Conservation (phyloP, 179 eudicot species). For the Beta corolliflora region DNA sequence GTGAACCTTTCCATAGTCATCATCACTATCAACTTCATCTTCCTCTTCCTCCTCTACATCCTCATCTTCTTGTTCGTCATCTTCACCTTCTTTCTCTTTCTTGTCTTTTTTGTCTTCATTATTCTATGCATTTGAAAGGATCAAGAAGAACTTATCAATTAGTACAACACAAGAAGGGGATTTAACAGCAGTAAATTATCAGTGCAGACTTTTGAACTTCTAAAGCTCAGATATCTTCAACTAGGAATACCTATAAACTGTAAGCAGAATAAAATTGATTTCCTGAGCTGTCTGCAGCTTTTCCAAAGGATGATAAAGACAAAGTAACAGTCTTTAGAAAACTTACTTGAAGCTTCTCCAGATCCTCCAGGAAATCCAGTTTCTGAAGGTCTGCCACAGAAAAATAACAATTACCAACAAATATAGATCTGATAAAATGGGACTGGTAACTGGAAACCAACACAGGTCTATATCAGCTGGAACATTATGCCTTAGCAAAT, state of each 20-base stretch:
- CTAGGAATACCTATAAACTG: not conserved
- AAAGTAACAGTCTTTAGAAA: not conserved
- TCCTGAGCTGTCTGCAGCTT: not conserved
- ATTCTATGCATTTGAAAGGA: conserved; percentile 17
- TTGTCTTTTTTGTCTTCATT: conserved; percentile 12
- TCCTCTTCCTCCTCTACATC: conserved; percentile 27
- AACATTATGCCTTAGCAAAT: not conserved
- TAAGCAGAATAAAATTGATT: not conserved
- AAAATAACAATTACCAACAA: conserved; percentile 14
- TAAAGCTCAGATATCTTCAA: not conserved
- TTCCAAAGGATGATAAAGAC: not conserved
- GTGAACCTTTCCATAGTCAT: conserved; percentile 29
- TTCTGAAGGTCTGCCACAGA: conserved; percentile 31
- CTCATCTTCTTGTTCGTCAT: conserved; percentile 34
- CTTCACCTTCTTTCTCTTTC: conserved; percentile 28
- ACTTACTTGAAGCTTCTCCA: conserved; percentile 31
- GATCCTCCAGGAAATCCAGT: conserved; percentile 31
- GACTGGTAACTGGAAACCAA: not conserved
- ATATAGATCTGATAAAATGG: not conserved
- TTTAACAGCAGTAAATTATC: not conserved
- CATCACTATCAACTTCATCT: conserved; percentile 2
- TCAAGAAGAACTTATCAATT: not conserved
- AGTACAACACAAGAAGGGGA: not conserved
- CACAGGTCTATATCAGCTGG: conserved; percentile 1
- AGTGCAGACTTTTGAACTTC: not conserved